phyloP scores from a whole-genome alignment of 805 yeast species.

The Kuraishia hungarica region DNA sequence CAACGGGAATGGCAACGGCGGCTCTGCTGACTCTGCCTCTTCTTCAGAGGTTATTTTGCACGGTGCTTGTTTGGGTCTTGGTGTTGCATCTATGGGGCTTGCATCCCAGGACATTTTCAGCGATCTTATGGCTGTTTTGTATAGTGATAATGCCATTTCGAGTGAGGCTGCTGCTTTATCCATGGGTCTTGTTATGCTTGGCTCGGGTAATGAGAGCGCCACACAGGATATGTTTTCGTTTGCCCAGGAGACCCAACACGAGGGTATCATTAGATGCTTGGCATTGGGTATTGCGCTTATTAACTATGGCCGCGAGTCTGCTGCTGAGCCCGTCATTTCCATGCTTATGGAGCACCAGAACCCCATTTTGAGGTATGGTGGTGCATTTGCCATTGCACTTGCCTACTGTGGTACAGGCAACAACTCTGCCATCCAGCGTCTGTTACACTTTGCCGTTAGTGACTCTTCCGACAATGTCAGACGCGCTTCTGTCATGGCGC shows the following conservation, averaged over 20 bases:
- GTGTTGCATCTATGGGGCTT: constrained; percentile 95
- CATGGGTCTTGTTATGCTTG: constrained; percentile 94
- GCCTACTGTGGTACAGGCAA: constrained; percentile 97
- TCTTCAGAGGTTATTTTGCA: constrained; percentile 68
- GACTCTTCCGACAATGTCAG: constrained; percentile 96
- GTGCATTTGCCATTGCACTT: constrained; percentile 86
- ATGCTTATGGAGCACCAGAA: constrained; percentile 66
- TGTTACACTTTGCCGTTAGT: constrained; percentile 90
- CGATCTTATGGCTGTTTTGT: constrained; percentile 73
- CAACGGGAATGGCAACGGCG: constrained; percentile 13
- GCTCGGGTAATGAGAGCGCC: constrained; percentile 69
- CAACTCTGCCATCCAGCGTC: constrained; percentile 75
- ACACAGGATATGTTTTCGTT: constrained; percentile 76
- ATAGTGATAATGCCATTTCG: constrained; percentile 85
- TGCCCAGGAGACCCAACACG: constrained; percentile 94
- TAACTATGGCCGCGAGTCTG: constrained; percentile 77
- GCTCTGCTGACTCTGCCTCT: constrained; percentile 31
- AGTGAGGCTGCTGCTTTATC: constrained; percentile 96
- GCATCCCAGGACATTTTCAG: constrained; percentile 68
- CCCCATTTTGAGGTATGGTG: constrained; percentile 88
- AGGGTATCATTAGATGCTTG: constrained; percentile 87
- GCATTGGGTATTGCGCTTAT: constrained; percentile 84
- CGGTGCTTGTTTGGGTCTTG: constrained; percentile 93
- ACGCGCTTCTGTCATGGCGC: constrained; percentile 87
- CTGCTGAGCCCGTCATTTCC: constrained; percentile 63